These are phyloP conservation scores for Aciculosporium take DNA, from an alignment of 2,329 filamentous ascomycete species.

Conservation along the genomic window DNA sequence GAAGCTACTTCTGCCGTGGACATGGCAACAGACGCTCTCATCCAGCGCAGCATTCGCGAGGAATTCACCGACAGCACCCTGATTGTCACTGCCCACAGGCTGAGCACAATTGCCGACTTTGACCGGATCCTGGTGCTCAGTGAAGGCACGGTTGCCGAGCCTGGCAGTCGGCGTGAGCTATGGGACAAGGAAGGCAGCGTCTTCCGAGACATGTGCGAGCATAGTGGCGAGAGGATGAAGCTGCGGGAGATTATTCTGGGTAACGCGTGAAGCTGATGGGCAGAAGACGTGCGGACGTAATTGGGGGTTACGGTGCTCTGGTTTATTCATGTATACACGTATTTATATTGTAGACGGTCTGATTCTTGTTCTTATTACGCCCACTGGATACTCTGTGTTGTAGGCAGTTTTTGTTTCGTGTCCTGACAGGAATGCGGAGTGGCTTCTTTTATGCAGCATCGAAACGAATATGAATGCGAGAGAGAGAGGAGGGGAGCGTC, in stretches of 20 bases:
- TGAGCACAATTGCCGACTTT: constrained; percentile 66
- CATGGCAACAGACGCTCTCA: constrained; percentile 60
- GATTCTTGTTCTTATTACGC: too few relatives aligned
- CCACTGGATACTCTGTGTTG: too few relatives aligned
- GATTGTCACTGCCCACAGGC: constrained; percentile 60
- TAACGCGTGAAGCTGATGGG: constrained; percentile 2
- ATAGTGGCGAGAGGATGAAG: constrained; percentile 44
- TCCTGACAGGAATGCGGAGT: too few relatives aligned
- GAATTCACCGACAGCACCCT: constrained; percentile 57
- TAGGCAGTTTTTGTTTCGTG: too few relatives aligned
- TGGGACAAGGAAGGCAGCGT: constrained; percentile 38
- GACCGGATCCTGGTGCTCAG: constrained; percentile 59
- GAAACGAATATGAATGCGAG: too few relatives aligned
- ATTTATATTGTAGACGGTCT: too few relatives aligned
- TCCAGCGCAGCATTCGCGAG: constrained; percentile 58
- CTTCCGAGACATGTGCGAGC: constrained; percentile 49
- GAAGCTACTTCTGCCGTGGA: constrained; percentile 70
- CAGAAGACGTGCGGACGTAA: background rate
- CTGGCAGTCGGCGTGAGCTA: constrained; percentile 47
- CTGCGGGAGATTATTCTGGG: constrained; percentile 31
- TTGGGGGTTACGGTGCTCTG: background rate
- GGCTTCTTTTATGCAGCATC: too few relatives aligned
- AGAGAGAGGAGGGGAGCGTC: too few relatives aligned
- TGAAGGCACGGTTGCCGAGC: constrained; percentile 54
- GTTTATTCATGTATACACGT: too few relatives aligned